Base-by-base conservation (phyloP, 75 land plant species). In the Picea sitchensis region DNA sequence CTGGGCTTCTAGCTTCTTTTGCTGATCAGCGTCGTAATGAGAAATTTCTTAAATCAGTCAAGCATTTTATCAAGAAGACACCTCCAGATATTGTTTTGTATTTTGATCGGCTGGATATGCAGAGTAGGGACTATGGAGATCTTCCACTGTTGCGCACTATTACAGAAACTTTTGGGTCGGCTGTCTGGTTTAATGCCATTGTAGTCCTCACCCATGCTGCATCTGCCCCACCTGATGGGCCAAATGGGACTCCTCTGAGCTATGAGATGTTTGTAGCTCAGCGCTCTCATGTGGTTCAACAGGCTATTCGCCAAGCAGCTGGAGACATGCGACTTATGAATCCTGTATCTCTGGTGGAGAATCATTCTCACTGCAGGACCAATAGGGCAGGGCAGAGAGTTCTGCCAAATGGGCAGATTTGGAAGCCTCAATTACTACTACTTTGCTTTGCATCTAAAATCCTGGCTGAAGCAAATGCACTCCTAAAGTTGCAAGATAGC, bases 191-290 rank as follows among this genome's bases (percentile, higher is more conserved):
- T 83, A 96, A 89, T 85, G 93, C 96, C 3, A 93, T 96, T 44
- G 92, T 96, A 44, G 94, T 91, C 21, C 81, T 95, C 18, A 96
- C 99, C 8, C 99, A 96, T 86, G 99, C 89, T 74, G 86, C 92
- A 65, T 92, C 95, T 58, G 95, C 99, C 15, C 99, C 98, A 38
- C 98, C 99, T 15, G 99, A 96, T 83, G 99, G 99, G 11, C 91
- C 99, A n/a, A 86, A 91, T 79, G 99, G 99, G 41, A n/a, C 90
- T 18, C 92, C 99, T 31, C 75, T 96, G 71, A 90, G 91, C 75
- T 96, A 96, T 76, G 98, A 96, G 65, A 88, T 85, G 73, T 93
- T 91, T 88, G 95, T 96, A 60, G 91, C 96, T 41, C 99, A 96
- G 68, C 89, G 98, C 34, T 95, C 99, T 18, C 96, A 96, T 80